Conservation (phyloP, 176 grass and related monocot genomes). For the Avena atlantica region DNA sequence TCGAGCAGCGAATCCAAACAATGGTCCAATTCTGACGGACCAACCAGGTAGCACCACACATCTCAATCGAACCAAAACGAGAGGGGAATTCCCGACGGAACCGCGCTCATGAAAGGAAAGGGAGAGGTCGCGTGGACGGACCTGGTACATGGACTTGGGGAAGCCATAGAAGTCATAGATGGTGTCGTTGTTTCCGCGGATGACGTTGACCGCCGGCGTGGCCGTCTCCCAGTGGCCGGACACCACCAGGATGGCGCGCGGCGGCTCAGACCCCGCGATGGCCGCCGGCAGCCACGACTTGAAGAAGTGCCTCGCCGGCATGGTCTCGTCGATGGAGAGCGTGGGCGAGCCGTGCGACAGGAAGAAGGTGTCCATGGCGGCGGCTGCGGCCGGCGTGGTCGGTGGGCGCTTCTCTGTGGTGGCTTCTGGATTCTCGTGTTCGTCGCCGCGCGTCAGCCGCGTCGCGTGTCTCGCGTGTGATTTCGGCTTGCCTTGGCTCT, state of each 20-base stretch:
- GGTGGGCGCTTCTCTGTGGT: not conserved
- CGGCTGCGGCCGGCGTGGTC: not conserved
- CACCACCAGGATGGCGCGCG: conserved; percentile 76
- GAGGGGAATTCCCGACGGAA: not conserved
- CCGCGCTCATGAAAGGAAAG: not conserved
- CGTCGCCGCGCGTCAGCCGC: not conserved
- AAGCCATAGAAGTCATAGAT: conserved; percentile 80
- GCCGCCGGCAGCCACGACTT: conserved; percentile 66
- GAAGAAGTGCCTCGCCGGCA: conserved; percentile 73
- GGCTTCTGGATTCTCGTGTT: not conserved
- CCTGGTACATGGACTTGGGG: conserved; percentile 79
- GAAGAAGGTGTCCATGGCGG: conserved; percentile 82
- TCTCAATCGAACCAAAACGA: not conserved
- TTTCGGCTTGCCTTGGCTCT: conserved; percentile 4
- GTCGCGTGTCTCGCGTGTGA: not conserved
- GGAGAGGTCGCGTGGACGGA: conserved; percentile 9
- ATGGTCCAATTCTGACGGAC: not conserved
- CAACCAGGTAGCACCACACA: not conserved
- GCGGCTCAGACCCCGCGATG: conserved; percentile 41
- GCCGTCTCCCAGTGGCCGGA: conserved; percentile 85
- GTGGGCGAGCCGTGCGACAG: conserved; percentile 88
- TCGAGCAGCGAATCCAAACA: not conserved
- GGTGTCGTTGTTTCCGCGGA: conserved; percentile 59
- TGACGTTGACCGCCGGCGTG: conserved; percentile 56
- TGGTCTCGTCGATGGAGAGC: conserved; percentile 72